Percentiles rank a stretch among this genome's conserved stretches.
Evolutionary conservation across 1,284 basidiomycete genomes (phyloP).

Genomic region (Exobasidium cylindrosporum): DNA sequence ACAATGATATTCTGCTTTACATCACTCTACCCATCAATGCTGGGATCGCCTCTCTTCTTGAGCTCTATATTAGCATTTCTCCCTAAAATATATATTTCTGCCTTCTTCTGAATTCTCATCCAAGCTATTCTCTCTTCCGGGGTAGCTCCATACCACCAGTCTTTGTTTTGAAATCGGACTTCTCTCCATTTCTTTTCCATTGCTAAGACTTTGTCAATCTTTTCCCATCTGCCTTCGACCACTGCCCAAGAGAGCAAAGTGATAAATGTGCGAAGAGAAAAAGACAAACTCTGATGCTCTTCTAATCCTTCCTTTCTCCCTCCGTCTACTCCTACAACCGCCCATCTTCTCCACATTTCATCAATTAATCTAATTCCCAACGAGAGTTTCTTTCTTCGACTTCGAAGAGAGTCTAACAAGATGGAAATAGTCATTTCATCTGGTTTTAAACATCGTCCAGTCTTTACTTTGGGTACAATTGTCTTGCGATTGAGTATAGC

Average conservation of each 20-base stretch:
- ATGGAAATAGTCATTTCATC: slow-evolving; percentile 2
- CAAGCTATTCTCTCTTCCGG: background rate
- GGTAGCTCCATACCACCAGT: background rate
- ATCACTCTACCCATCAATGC: no score
- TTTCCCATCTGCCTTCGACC: background rate
- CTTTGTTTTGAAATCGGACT: background rate
- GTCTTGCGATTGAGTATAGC: background rate
- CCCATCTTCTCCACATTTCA: background rate
- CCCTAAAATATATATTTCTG: no score
- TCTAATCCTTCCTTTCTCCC: no score
- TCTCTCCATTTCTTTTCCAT: background rate
- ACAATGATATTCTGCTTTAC: no score
- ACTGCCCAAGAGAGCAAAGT: background rate
- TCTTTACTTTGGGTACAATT: background rate
- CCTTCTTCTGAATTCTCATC: background rate
- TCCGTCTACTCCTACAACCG: background rate
- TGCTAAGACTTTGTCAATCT: background rate
- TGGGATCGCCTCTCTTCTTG: no score
- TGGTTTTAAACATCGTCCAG: slow-evolving; percentile 11
- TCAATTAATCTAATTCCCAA: background rate
- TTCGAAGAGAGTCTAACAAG: slow-evolving; percentile 21
- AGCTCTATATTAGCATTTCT: no score
- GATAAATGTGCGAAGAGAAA: background rate
- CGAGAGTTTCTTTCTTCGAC: slow-evolving; percentile 17
- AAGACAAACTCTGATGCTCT: background rate